Percentiles rank a stretch among this genome's conserved stretches.
Conservation (phyloP, 2,329 filamentous ascomycete species). For the Ambrosiella xylebori region DNA sequence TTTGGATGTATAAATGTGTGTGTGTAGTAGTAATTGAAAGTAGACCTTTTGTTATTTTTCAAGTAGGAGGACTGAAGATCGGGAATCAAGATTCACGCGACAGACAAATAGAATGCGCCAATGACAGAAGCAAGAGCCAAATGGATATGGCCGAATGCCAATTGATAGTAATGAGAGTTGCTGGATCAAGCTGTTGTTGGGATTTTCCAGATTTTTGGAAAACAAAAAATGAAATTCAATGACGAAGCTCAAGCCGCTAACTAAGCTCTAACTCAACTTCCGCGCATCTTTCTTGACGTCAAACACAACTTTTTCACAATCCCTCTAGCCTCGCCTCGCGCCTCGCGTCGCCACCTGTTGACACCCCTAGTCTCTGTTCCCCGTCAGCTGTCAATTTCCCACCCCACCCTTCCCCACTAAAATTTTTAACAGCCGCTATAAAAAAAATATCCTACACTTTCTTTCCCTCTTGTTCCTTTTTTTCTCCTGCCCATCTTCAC, state of each 20-base stretch:
- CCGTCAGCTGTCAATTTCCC: background rate
- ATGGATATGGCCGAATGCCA: too few relatives aligned
- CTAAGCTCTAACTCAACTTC: too few relatives aligned
- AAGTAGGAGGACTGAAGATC: background rate
- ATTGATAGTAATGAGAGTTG: background rate
- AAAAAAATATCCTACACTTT: background rate
- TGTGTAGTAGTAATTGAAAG: background rate
- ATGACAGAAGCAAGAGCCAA: background rate
- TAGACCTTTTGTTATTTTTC: background rate
- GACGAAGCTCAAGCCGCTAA: too few relatives aligned
- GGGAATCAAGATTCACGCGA: background rate
- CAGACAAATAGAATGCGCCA: background rate
- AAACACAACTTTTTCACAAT: background rate
- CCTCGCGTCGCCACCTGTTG: conserved; percentile 1
- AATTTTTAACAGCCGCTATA: conserved; percentile 10
- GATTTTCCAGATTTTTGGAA: background rate
- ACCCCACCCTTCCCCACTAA: conserved; percentile 9
- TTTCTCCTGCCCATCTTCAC: conserved; percentile 27
- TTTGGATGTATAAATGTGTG: conserved; percentile 15
- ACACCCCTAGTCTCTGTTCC: background rate
- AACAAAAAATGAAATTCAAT: too few relatives aligned
- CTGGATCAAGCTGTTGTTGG: background rate
- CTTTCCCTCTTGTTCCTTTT: conserved; percentile 15
- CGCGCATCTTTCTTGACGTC: background rate
- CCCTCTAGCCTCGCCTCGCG: background rate